These are phyloP conservation scores for Seminavis robusta DNA, from an alignment of 108 stramenopile genomes.

Conservation along the genomic window DNA sequence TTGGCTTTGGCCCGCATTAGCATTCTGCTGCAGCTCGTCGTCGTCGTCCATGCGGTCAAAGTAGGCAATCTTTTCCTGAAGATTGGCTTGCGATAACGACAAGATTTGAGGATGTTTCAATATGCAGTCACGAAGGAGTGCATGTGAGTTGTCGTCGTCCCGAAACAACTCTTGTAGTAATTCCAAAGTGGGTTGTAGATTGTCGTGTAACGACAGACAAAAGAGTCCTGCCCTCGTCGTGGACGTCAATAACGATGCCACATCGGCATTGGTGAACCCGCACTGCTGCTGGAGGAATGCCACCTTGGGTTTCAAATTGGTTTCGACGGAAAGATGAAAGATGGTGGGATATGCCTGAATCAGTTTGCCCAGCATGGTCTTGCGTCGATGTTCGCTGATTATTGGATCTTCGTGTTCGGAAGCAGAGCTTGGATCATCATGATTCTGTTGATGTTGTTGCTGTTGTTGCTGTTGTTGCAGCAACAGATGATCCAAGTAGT, in stretches of 20 bases:
- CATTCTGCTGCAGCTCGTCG: too few species aligned
- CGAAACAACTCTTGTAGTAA: conserved; percentile 18
- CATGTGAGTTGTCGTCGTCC: neutral
- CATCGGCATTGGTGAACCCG: conserved; percentile 19
- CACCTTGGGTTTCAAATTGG: conserved; percentile 54
- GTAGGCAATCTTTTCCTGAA: conserved; percentile 53
- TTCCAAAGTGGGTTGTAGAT: conserved; percentile 46
- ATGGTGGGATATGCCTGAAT: conserved; percentile 45
- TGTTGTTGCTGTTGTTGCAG: conserved; percentile 3
- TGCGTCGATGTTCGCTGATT: neutral
- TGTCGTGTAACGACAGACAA: conserved; percentile 42
- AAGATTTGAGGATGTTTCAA: conserved; percentile 68
- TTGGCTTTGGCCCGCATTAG: neutral
- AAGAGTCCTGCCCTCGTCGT: conserved; percentile 32
- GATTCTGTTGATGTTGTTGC: conserved; percentile 3
- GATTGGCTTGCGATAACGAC: conserved; percentile 51
- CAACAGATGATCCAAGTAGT: conserved; percentile 31
- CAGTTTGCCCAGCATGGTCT: conserved; percentile 37
- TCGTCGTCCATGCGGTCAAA: conserved; percentile 55
- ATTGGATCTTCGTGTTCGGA: too few species aligned
- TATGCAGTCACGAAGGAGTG: conserved; percentile 16
- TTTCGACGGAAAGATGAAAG: conserved; percentile 50
- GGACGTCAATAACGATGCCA: conserved; percentile 26
- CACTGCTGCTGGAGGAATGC: conserved; percentile 39
- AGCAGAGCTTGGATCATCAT: too few species aligned